Evolutionary conservation across 2,329 filamentous ascomycete genomes (phyloP), one percentile per base, ranked within the genome.

Genomic region (Pseudomassariella vexata): DNA sequence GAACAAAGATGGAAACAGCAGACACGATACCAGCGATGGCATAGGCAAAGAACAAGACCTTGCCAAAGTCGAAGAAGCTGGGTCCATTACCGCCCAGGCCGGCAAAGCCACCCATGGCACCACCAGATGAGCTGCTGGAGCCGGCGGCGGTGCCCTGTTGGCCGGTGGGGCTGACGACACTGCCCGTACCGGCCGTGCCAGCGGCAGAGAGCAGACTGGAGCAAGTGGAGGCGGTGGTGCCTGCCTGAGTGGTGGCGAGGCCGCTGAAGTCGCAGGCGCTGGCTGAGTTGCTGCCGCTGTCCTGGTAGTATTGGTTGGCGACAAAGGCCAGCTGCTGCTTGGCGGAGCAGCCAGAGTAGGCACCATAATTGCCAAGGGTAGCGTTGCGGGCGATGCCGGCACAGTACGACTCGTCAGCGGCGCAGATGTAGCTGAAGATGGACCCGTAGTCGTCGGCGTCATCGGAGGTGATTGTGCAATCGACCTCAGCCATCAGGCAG

Each of bases 401-500:
- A 62, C 86, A 92, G 45, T 73, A 68, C 21, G 57, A 52, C 27
- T 60, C 54, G 37, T 68, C 55, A 26, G 61, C 50, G 35, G 77
- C 81, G 62, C 85, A 92, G 59, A 90, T 74, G 57, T 65, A 79
- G 55, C 68, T 69, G 60, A 96, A 96, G 46, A 92, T 73, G 11
- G 71, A 63, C 30, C 73, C 75, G 49, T 77, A 82, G 35, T 76
- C 63, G 33, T 79, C 67, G 30, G 65, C 56, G 42, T 71, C 63
- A 16, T 61, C 59, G 28, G 68, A 59, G 27, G 73, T 66, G 39
- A 87, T 76, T 18, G 73, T 71, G 64, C 92, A 98, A 37, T 66
- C 64, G 36, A 94, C 66, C 26, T 77, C 78, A 42, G 75, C 66
- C 57, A 76, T 73, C 85, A 95, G 95, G 76, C 92, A 98, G 36